Conservation (phyloP, 768 basidiomycete genomes). For the Sporobolomyces phaffii region DNA sequence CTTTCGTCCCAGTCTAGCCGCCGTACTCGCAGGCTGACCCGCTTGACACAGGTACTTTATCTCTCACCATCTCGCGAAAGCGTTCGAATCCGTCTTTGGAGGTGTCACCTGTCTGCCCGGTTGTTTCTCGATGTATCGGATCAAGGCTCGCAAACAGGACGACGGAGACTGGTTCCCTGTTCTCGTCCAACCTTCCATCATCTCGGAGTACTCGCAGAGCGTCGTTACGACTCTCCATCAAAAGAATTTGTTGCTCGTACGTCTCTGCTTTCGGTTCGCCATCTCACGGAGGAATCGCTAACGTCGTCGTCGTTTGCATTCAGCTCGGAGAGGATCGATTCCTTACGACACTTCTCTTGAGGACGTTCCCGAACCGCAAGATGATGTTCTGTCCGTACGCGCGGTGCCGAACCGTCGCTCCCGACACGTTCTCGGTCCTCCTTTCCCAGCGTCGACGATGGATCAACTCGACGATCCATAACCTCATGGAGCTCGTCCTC, state of each 20-base stretch:
- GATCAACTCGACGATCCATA: conserved; percentile 99
- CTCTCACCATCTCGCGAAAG: conserved; percentile 95
- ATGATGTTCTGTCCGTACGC: conserved; percentile 99
- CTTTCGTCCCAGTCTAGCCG: no score
- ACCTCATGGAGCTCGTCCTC: conserved; percentile 95
- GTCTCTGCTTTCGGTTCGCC: no score
- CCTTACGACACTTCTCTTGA: conserved; percentile 87
- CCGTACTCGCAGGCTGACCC: no score
- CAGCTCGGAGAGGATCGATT: conserved; percentile 96
- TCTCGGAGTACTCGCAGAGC: conserved; percentile 91
- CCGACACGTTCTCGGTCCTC: conserved; percentile 85
- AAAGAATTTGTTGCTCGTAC: conserved; percentile 83
- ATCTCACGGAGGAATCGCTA: no score
- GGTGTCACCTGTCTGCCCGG: conserved; percentile 98
- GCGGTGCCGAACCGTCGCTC: conserved; percentile 86
- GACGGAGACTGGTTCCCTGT: conserved; percentile 98
- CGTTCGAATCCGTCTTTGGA: conserved; percentile 97
- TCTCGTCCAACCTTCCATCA: conserved; percentile 92
- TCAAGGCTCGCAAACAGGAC: conserved; percentile 79
- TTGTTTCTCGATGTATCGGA: conserved; percentile 99
- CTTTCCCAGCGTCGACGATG: conserved; percentile 95
- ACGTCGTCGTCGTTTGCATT: not conserved
- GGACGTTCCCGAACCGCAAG: conserved; percentile 96
- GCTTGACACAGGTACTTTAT: conserved; percentile 81
- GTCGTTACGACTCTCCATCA: conserved; percentile 92